These are phyloP conservation scores for Tinospora cordifolia DNA, from an alignment of 164 flowering plant genomes.

Conservation along the genomic window DNA sequence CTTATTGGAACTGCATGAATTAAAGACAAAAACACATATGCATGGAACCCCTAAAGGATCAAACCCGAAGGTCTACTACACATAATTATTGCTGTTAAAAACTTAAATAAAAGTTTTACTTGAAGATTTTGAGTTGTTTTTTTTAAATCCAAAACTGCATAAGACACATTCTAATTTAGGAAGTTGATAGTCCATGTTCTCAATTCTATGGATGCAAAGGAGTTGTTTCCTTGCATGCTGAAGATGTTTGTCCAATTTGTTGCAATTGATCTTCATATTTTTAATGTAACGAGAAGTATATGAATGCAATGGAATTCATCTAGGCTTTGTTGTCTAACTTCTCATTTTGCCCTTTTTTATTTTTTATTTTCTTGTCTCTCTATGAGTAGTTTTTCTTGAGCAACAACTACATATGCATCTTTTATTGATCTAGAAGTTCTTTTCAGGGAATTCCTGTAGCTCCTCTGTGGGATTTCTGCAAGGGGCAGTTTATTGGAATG, in stretches of 20 bases:
- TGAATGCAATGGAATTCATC: background rate
- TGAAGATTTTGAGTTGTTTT: too few species aligned
- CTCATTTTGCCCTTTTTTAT: background rate
- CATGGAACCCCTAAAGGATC: too few species aligned
- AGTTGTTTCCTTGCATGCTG: background rate
- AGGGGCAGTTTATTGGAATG: conserved; percentile 78
- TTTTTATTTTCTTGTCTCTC: background rate
- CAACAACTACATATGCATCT: conserved; percentile 17
- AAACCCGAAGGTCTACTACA: too few species aligned
- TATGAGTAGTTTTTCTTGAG: conserved; percentile 7
- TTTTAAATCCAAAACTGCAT: background rate
- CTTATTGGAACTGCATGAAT: too few species aligned
- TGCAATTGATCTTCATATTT: background rate
- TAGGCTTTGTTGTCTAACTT: background rate
- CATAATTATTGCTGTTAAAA: too few species aligned
- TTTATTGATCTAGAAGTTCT: conserved; percentile 20
- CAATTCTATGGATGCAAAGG: background rate
- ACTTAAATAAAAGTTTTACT: too few species aligned
- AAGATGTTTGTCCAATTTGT: background rate
- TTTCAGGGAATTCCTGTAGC: conserved; percentile 83
- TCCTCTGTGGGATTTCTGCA: conserved; percentile 78
- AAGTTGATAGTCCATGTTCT: background rate
- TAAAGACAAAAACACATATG: too few species aligned
- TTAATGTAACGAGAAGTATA: background rate
- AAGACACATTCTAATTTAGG: background rate